A percentile compares a stretch with the other conserved stretches of the same genome.
Evolutionary conservation across 1,139 yeast species (phyloP).

Genomic region (Saccharomyces hybrid): DNA sequence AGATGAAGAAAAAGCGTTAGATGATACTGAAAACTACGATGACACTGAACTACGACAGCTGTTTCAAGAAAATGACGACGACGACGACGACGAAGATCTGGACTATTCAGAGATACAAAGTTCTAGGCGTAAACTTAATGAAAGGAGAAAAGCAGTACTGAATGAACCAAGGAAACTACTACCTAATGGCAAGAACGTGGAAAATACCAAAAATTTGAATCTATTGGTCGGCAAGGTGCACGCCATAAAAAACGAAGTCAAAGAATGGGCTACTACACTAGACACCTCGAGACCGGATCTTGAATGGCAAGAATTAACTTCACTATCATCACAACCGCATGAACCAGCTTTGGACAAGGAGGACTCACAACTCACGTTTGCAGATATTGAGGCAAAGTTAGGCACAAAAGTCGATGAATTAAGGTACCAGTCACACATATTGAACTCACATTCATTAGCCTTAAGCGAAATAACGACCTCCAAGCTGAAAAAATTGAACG

Average conservation of each 20-base stretch:
- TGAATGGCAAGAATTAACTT: slow-evolving; percentile 13
- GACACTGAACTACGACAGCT: slow-evolving; percentile 11
- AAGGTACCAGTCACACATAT: slow-evolving; percentile 10
- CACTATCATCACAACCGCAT: slow-evolving; percentile 1
- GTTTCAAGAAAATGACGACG: slow-evolving; percentile 9
- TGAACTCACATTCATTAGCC: slow-evolving; percentile 10
- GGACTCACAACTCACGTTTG: background rate
- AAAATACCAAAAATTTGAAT: slow-evolving; percentile 24
- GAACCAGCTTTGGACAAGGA: background rate
- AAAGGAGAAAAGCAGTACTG: slow-evolving; percentile 1
- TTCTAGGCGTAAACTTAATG: slow-evolving; percentile 1
- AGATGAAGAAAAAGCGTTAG: slow-evolving; percentile 8
- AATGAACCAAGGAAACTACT: slow-evolving; percentile 6
- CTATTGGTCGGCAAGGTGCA: slow-evolving; percentile 19
- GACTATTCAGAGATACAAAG: slow-evolving; percentile 2
- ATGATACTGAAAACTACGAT: slow-evolving; percentile 6
- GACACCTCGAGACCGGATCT: slow-evolving; percentile 15
- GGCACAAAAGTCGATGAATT: slow-evolving; percentile 12
- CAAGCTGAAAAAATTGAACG: slow-evolving; percentile 2
- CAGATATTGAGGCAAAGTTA: slow-evolving; percentile 10
- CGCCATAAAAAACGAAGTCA: slow-evolving; percentile 19
- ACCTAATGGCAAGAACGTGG: slow-evolving; percentile 29
- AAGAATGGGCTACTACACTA: slow-evolving; percentile 23
- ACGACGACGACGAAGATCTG: slow-evolving; percentile 7
- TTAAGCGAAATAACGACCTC: slow-evolving; percentile 5